Base-by-base conservation (phyloP, 2,329 filamentous ascomycete genomes). In the Rutstroemia sp. region DNA sequence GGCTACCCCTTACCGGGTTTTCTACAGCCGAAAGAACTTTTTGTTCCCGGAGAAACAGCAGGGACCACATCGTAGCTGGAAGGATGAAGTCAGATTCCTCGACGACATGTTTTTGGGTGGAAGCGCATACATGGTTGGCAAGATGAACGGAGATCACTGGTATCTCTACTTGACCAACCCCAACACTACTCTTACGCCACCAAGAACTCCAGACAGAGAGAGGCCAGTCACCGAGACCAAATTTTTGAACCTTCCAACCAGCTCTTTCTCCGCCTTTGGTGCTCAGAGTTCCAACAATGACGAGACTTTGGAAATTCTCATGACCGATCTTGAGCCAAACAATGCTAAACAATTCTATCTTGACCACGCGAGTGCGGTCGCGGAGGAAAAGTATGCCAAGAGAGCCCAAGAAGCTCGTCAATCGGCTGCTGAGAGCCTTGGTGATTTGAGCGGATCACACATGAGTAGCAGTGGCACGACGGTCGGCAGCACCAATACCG, bases 111-210 rank as follows among this genome's bases (percentile, higher is more conserved):
- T 99, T 70, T 79, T 88, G 60, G 87, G 89, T 56, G 94, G 94
- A 55, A 97, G 92, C 72, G 94, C 94, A 51, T 99, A 99, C 73
- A 96, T 97, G 92, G 95, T 99, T 63, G 94, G 94, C 68, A 97
- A 96, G 76, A 97, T 97, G 92, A 99, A 99, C 66, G 92, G 94
- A 57, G 94, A 99, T 72, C 94, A 99, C 68, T 99, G 94, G 94
- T 97, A 97, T 71, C 78, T 99, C 56, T 99, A 99, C 75, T 86
- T 97, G 67, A 97, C 94, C 12, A 89, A 89, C 51, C 92, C 94
- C 17, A 86, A 87, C 70, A 86, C 82, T 48, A 77, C 82, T 54
- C 77, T 95, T 62, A 95, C 92, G 0, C 91, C 92, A 5, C 92
- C 92, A 56, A 78, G 84, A 30, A 95, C 88, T 10, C 92, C 92